A percentile compares a stretch with the other conserved stretches of the same genome.
phyloP scores from a whole-genome alignment of 2,329 filamentous ascomycete genomes.

The Aspergillus sergii region DNA sequence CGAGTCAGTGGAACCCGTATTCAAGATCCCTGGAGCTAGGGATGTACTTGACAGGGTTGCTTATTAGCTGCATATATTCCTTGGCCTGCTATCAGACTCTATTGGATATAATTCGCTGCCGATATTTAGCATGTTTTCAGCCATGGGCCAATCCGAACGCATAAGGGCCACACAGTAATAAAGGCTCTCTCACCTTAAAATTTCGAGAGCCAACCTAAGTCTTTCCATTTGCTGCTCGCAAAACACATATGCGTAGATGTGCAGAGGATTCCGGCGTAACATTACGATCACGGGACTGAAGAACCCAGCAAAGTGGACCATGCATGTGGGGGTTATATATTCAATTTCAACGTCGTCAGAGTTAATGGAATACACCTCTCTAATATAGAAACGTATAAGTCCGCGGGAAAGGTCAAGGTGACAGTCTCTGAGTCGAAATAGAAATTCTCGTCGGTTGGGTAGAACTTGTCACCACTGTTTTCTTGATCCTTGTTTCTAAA shows the following conservation, averaged over 20 bases:
- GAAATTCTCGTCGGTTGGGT: slow-evolving; percentile 18
- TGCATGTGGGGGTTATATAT: slow-evolving; percentile 40
- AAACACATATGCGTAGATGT: slow-evolving; percentile 31
- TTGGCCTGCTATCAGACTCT: slow-evolving; percentile 19
- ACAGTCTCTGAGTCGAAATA: not conserved
- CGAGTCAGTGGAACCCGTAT: slow-evolving; percentile 15
- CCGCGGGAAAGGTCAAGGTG: not conserved
- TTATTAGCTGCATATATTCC: slow-evolving; percentile 34
- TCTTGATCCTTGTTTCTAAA: slow-evolving; percentile 30
- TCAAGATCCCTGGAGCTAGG: slow-evolving; percentile 15
- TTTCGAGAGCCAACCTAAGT: slow-evolving; percentile 20
- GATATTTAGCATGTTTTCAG: slow-evolving; percentile 26
- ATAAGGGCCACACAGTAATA: slow-evolving; percentile 17
- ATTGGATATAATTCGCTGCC: slow-evolving; percentile 31
- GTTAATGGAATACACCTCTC: not conserved
- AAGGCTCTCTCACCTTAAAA: slow-evolving; percentile 30
- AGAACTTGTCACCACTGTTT: slow-evolving; percentile 23
- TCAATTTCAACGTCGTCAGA: slow-evolving; percentile 43
- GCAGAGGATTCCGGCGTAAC: slow-evolving; percentile 37
- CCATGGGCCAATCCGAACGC: slow-evolving; percentile 29
- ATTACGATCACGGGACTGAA: slow-evolving; percentile 43
- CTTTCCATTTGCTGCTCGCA: slow-evolving; percentile 38
- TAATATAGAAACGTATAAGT: not conserved
- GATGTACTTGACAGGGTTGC: slow-evolving; percentile 19
- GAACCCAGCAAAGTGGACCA: slow-evolving; percentile 39